Evolutionary conservation across 306 rosid species (phyloP).

Genomic region (Quercus agrifolia): DNA sequence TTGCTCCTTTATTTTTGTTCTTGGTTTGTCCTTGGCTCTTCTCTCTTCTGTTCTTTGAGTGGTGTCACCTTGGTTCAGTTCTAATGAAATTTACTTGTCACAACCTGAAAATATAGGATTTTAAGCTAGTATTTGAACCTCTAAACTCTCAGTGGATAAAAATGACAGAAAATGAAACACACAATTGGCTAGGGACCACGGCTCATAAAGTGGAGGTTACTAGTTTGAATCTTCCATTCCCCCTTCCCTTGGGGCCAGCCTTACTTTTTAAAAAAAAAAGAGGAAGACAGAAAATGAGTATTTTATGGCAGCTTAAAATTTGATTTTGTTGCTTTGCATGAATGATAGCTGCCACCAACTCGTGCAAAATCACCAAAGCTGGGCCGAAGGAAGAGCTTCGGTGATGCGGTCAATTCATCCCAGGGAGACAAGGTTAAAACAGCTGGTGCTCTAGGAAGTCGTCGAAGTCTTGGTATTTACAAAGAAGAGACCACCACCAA

Average conservation of each 20-base stretch:
- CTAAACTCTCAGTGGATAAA: background rate
- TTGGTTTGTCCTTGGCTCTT: background rate
- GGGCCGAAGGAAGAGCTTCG: constrained; percentile 76
- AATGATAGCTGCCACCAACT: constrained; percentile 78
- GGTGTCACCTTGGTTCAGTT: background rate
- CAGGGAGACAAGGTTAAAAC: constrained; percentile 43
- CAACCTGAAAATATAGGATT: background rate
- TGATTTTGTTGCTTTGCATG: constrained; percentile 19
- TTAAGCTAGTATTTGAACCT: background rate
- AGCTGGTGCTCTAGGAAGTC: constrained; percentile 32
- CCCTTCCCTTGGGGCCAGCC: no score
- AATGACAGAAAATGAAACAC: background rate
- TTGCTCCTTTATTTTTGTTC: background rate
- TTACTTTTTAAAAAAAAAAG: no score
- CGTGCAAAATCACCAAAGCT: constrained; percentile 97
- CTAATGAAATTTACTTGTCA: background rate
- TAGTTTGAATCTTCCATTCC: no score
- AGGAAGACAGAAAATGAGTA: no score
- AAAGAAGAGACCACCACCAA: constrained; percentile 24
- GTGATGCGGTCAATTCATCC: constrained; percentile 34
- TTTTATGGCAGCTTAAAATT: constrained; percentile 20
- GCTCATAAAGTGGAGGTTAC: no score
- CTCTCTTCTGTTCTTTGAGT: background rate
- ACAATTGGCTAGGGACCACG: no score
- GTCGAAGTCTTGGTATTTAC: constrained; percentile 25